Base-by-base conservation (phyloP, 257 asterid genomes). In the Asclepias syriaca region DNA sequence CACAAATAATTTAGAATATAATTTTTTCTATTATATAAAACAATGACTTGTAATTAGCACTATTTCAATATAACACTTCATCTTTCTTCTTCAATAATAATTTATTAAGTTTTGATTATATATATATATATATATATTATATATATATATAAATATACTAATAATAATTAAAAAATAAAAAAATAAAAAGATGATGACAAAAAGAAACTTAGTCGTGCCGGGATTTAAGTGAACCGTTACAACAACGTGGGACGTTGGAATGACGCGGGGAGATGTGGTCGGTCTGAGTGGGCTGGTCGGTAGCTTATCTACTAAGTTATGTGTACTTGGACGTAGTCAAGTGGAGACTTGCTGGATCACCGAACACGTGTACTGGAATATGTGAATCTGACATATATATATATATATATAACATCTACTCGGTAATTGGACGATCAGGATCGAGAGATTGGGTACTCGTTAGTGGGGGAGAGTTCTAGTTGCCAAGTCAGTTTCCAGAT, bases 151-250 rank as follows among this genome's bases (percentile, higher is more conserved):
- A 34, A 34, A 34, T n/a, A n/a, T n/a, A n/a, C n/a, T n/a, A n/a
- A 29, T 29, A 29, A 29, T 6, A 22, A 58, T 0, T 7, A 39
- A 39, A 10, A 57, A 4, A 2, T 27, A 34, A 27, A 29, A 10
- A 29, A 27, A 29, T n/a, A n/a, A n/a, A n/a, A n/a, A n/a, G n/a
- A 27, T 67, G 54, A 21, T 21, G 43, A 67, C 32, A 40, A 46
- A 45, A 67, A 63, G 65, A 74, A 74, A 54, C 49, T 74, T n/a
- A 74, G 78, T 73, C 78, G 72, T 74, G 77, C 68, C 12, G 13
- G 5, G 18, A 74, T 22, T 0, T 22, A 39, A 51, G 66, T 7
- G 60, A 63, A 1, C 1, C 3, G 15, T 32, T 55, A 27, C 19
- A 29, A 32, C 48, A 61, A 60, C 69, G 59, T 24, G 75, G 75